Conservation (phyloP, 139 green algal species). For the Coelastrella sp. region DNA sequence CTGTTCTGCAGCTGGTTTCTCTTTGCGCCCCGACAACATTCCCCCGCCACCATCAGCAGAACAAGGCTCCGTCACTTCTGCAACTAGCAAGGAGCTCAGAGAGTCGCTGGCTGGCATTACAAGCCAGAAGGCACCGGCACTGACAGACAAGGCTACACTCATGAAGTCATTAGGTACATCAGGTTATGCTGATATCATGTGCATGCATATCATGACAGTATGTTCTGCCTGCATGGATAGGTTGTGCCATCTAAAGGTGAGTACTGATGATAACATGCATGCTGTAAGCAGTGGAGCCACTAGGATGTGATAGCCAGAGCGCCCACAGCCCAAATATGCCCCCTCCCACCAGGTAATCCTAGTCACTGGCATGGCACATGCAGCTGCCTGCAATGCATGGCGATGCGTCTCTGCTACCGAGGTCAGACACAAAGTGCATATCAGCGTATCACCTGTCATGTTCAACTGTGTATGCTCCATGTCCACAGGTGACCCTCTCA, state of each 20-base stretch:
- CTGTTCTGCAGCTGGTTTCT: not conserved
- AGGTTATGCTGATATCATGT: not conserved
- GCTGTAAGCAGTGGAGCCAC: too few species aligned
- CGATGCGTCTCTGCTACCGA: too few species aligned
- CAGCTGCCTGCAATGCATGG: not conserved
- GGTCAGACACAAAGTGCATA: too few species aligned
- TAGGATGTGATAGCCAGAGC: too few species aligned
- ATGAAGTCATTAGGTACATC: not conserved
- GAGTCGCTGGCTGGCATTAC: not conserved
- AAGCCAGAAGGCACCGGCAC: not conserved
- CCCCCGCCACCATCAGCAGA: not conserved
- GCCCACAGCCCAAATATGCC: too few species aligned
- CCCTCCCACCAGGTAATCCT: too few species aligned
- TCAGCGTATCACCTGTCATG: not conserved
- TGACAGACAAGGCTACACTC: not conserved
- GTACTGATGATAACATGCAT: too few species aligned
- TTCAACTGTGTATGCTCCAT: not conserved
- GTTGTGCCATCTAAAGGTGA: too few species aligned
- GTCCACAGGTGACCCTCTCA: not conserved
- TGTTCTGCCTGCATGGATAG: too few species aligned
- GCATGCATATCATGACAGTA: too few species aligned
- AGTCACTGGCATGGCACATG: not conserved
- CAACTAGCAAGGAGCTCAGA: not conserved
- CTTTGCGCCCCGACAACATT: not conserved
- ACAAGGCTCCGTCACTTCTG: not conserved